Base-by-base conservation (phyloP, 78 protist species). In the Dictyostelium discoideum region DNA sequence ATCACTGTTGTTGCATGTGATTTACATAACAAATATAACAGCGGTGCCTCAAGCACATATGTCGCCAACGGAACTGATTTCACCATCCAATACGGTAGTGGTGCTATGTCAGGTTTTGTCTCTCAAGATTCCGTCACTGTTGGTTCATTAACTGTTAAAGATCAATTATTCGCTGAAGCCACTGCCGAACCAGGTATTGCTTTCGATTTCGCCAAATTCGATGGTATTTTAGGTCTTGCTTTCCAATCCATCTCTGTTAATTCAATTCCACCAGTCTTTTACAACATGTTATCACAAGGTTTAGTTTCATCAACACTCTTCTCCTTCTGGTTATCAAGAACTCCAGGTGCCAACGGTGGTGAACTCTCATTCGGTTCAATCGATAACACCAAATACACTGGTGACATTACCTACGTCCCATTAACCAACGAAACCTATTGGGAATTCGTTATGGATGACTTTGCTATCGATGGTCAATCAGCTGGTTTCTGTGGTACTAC, bases 141-240 rank as follows among this genome's bases (percentile, higher is more conserved):
- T 65, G 99, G 98, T 89, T 96, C 84, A 39, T 39, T 98, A 44
- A 16, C 73, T 67, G 96, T 96, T 72, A 22, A 69, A 42, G 63
- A 89, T 60, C 97, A 96, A 84, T 46, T 85, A 77, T 99, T 99
- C 85, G 99, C 98, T 46, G 99, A 99, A 97, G 98, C 97, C 87
- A 97, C 97, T 24, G 83, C 94, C 14, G 98, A 97, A 92, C 98
- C 98, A 76, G 99, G 99, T 57, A 37, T 97, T 48, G 84, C 99
- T n/a, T 98, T 97, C 29, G 93, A 94, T 32, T 98, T 97, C 14
- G 99, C 98, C 93, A 93, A 96, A 80, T 97, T 97, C 73, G 98
- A 97, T 46, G 99, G 99, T 67, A 97, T 98, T 86, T 87, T 98
- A 40, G 99, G 99, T 48, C 57, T 99, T 42, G 99, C 99, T 22